A percentile compares a stretch with the other conserved stretches of the same genome.
phyloP scores from a whole-genome alignment of 345 rosid genomes.

The Ricinus communis region DNA sequence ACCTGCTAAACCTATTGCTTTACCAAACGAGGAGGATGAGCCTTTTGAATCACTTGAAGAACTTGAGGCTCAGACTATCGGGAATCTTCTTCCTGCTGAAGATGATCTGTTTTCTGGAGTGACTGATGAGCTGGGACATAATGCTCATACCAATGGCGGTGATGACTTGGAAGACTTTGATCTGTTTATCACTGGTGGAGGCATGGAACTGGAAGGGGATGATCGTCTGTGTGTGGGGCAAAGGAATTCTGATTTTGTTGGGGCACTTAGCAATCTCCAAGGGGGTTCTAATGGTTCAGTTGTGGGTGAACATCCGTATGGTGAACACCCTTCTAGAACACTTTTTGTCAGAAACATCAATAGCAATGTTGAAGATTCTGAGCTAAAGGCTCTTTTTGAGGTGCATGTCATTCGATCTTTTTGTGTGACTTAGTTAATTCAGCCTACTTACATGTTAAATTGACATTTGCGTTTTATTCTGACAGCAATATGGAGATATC shows the following conservation, averaged over 20 bases:
- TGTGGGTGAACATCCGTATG: slow-evolving; percentile 57
- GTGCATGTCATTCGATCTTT: slow-evolving; percentile 34
- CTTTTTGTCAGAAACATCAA: slow-evolving; percentile 75
- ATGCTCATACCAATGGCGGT: slow-evolving; percentile 21
- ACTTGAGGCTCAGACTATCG: slow-evolving; percentile 86
- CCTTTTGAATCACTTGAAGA: slow-evolving; percentile 77
- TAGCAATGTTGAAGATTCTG: slow-evolving; percentile 75
- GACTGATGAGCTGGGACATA: slow-evolving; percentile 56
- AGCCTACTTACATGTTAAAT: neutral
- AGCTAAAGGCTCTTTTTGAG: slow-evolving; percentile 75
- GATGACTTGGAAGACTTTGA: slow-evolving; percentile 83
- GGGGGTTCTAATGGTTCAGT: slow-evolving; percentile 49
- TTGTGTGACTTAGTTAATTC: neutral
- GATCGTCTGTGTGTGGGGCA: slow-evolving; percentile 28
- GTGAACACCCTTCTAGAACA: slow-evolving; percentile 79
- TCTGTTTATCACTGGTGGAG: slow-evolving; percentile 85
- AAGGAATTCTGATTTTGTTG: slow-evolving; percentile 34
- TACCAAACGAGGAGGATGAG: slow-evolving; percentile 60
- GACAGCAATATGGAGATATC: slow-evolving; percentile 85
- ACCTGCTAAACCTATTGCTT: slow-evolving; percentile 38
- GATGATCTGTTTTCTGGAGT: slow-evolving; percentile 91
- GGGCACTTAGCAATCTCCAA: slow-evolving; percentile 34
- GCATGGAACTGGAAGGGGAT: slow-evolving; percentile 80
- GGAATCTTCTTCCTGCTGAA: slow-evolving; percentile 93
- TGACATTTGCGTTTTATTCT: slow-evolving; percentile 16